Base-by-base conservation (phyloP, 306 rosid genomes). In the Luffa acutangula region DNA sequence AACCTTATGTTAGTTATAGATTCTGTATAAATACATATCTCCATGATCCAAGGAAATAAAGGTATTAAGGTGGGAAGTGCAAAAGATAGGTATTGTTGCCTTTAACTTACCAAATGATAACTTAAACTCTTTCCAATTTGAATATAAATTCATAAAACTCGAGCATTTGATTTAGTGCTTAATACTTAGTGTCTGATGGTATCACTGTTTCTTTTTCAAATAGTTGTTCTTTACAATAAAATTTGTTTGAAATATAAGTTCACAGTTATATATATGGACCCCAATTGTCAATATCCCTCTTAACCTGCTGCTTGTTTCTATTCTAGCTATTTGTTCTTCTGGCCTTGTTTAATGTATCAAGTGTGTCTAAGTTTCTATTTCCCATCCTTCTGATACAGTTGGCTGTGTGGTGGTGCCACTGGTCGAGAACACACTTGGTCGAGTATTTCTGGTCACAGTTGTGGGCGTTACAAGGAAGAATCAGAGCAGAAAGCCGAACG, bases 371-470 rank as follows among this genome's bases (percentile, higher is more conserved):
- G 78, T 34, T 49, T 70, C 10, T 77, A 52, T 65, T 39, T 64
- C 49, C 59, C 42, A 48, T 82, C 71, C n/a, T 80, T 59, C 84
- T 79, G 84, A 14, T 86, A 86, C 97, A 96, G 99, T 87, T 96
- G 99, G 99, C 83, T 91, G 43, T 96, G 99, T 83, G 99, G 96
- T 77, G 98, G 90, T 84, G 97, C 98, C 52, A 96, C 99, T 52
- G 98, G 98, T 7, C 85, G 94, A 60, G 93, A 89, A 57, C 99
- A 95, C 83, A 93, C 96, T 45, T 91, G 97, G 97, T 82, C 97
- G 21, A 86, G 84, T 78, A 95, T 95, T 83, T 80, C 91, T 45
- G 96, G 96, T 83, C 99, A 96, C 75, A 96, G 98, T 83, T 96
- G 99, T 86, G 99, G 98, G 81, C 96, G 97, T 62, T 96, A 80